A percentile compares a stretch with the other conserved stretches of the same genome.
Evolutionary conservation across 306 rosid species (phyloP).

Genomic region (Delonix regia): DNA sequence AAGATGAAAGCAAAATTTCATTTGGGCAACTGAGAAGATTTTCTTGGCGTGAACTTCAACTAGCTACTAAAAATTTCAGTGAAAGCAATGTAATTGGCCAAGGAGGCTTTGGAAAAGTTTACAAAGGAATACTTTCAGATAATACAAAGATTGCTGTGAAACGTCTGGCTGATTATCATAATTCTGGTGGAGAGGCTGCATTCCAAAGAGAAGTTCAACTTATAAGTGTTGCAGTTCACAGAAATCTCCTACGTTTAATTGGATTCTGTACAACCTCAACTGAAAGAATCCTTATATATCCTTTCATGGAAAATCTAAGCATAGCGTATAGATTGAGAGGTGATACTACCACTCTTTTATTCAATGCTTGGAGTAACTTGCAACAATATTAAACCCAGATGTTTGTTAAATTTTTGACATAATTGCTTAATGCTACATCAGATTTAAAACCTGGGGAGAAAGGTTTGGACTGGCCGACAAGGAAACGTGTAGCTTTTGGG

Average conservation of each 20-base stretch:
- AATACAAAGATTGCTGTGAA: constrained; percentile 77
- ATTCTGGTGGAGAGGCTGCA: constrained; percentile 96
- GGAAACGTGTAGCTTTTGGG: constrained; percentile 52
- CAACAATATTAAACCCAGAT: not conserved
- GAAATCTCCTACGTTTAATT: constrained; percentile 81
- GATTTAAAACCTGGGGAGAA: constrained; percentile 53
- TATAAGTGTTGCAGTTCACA: constrained; percentile 88
- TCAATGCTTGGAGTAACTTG: not conserved
- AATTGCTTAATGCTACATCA: constrained; percentile 15
- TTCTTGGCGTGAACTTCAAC: constrained; percentile 87
- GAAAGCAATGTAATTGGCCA: constrained; percentile 87
- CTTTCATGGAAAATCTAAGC: constrained; percentile 92
- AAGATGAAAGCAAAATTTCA: constrained; percentile 72
- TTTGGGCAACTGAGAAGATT: constrained; percentile 78
- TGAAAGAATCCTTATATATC: constrained; percentile 93
- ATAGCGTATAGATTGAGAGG: constrained; percentile 88
- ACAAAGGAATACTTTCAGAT: constrained; percentile 80
- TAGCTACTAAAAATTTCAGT: constrained; percentile 77
- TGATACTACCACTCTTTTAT: constrained; percentile 31
- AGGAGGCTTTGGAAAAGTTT: constrained; percentile 97
- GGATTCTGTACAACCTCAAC: constrained; percentile 79
- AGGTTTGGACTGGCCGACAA: constrained; percentile 53
- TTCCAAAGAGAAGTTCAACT: constrained; percentile 89
- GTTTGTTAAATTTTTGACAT: constrained; percentile 22
- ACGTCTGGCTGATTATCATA: constrained; percentile 77